A percentile compares a stretch with the other conserved stretches of the same genome.
Conservation (phyloP, 1,284 basidiomycete genomes). For the Cystobasidium slooffiae region DNA sequence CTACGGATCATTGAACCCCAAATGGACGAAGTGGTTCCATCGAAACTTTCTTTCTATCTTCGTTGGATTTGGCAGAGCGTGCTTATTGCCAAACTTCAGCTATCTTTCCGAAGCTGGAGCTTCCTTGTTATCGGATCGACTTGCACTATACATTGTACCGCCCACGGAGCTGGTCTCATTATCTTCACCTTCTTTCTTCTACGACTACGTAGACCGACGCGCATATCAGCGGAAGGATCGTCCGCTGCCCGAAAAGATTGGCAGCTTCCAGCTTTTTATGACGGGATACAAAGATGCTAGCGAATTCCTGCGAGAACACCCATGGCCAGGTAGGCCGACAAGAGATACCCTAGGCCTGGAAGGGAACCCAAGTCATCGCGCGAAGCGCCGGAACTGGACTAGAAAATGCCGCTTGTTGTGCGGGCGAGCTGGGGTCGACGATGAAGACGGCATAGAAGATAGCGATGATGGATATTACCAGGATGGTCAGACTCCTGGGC, state of each 20-base stretch:
- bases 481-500: constrained; percentile 54
- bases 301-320: constrained; percentile 80
- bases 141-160: constrained; percentile 80
- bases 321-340: constrained; percentile 83
- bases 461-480: constrained; percentile 66
- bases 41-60: constrained; percentile 63
- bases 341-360: constrained; percentile 72
- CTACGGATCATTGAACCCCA: constrained; percentile 66
- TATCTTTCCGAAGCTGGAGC: constrained; percentile 60
- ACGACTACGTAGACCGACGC: constrained; percentile 75
- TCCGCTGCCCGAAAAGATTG: constrained; percentile 78
- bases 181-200: constrained; percentile 83
- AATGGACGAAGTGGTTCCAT: constrained; percentile 83
- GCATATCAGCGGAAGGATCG: constrained; percentile 73
- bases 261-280: constrained; percentile 86
- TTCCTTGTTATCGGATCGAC: constrained; percentile 75
- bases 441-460: constrained; percentile 70
- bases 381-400: constrained; percentile 61
- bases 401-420: constrained; percentile 51
- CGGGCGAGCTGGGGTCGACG: constrained; percentile 60
- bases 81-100: constrained; percentile 76
- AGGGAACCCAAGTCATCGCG: constrained; percentile 68
- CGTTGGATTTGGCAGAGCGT: constrained; percentile 70
- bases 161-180: constrained; percentile 80
- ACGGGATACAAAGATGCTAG: constrained; percentile 86